Percentiles rank a stretch among this genome's conserved stretches.
Evolutionary conservation across 2,329 filamentous ascomycete genomes (phyloP).

Genomic region (Cercospora sp.): DNA sequence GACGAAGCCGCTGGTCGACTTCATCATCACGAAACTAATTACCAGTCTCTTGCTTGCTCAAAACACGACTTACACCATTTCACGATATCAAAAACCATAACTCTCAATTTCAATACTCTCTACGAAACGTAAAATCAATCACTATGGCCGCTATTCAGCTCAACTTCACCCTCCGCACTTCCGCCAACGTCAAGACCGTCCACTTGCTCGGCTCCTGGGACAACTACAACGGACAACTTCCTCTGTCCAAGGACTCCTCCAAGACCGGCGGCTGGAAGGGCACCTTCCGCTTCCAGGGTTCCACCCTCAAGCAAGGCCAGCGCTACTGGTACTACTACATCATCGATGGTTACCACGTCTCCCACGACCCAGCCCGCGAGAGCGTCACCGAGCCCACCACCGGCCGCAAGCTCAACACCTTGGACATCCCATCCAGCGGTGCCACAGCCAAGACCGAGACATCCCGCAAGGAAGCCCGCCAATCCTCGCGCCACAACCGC

Average conservation of each 20-base stretch:
- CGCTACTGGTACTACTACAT: constrained; percentile 99
- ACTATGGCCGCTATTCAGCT: constrained; percentile 86
- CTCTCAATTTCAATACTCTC: constrained; percentile 6
- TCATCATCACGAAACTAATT: constrained; percentile 40
- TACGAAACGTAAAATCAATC: constrained; percentile 18
- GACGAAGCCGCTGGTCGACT: constrained; percentile 39
- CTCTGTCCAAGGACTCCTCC: constrained; percentile 79
- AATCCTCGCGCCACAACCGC: constrained; percentile 52
- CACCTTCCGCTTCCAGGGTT: constrained; percentile 90
- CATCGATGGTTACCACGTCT: constrained; percentile 97
- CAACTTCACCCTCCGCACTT: constrained; percentile 94
- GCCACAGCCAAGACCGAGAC: constrained; percentile 45
- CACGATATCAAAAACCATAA: constrained; percentile 27
- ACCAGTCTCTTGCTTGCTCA: constrained; percentile 52
- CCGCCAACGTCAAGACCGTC: constrained; percentile 93
- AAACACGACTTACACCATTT: constrained; percentile 33
- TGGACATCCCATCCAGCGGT: constrained; percentile 73
- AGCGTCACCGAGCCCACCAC: constrained; percentile 95
- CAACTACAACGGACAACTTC: constrained; percentile 91
- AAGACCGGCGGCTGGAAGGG: constrained; percentile 94
- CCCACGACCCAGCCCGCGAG: constrained; percentile 87
- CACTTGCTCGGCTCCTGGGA: constrained; percentile 98
- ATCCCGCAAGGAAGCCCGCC: constrained; percentile 46
- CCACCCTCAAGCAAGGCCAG: constrained; percentile 80
- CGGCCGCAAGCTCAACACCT: constrained; percentile 93